A percentile compares a stretch with the other conserved stretches of the same genome.
phyloP scores from a whole-genome alignment of 2,329 filamentous ascomycete species.

The Talaromyces sp. region DNA sequence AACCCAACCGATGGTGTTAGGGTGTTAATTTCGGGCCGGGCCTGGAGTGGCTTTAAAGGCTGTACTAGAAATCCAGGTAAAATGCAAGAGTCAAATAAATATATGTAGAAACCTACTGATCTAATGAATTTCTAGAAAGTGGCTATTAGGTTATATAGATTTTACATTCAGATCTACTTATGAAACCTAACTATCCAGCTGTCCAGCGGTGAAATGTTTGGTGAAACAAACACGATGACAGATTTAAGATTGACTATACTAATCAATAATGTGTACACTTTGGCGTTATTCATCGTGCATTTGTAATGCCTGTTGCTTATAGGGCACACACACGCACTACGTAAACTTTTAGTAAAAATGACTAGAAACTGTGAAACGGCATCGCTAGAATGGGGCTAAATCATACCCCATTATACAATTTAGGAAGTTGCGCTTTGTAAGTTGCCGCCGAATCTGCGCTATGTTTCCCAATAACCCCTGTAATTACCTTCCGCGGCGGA shows the following conservation, averaged over 20 bases:
- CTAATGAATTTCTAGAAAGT: neutral
- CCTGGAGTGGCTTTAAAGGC: too few relatives aligned
- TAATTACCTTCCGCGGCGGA: neutral
- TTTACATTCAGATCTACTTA: neutral
- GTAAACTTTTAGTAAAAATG: neutral
- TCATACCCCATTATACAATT: conserved; percentile 5
- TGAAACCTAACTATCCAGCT: neutral
- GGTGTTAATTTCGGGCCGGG: too few relatives aligned
- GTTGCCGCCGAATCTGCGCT: neutral
- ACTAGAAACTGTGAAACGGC: neutral
- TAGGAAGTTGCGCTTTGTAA: neutral
- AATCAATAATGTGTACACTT: neutral
- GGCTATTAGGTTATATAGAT: neutral
- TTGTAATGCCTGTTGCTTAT: too few relatives aligned
- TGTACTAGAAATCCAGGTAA: too few relatives aligned
- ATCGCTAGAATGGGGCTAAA: neutral
- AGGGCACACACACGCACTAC: too few relatives aligned
- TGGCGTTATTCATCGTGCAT: too few relatives aligned
- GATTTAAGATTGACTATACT: neutral
- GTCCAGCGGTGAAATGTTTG: neutral
- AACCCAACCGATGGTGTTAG: too few relatives aligned
- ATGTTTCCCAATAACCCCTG: neutral
- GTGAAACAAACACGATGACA: neutral
- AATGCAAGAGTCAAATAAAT: too few relatives aligned
- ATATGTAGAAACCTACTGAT: too few relatives aligned